Evolutionary conservation across 345 rosid species (phyloP).

Genomic region (Microthlaspi erraticum): DNA sequence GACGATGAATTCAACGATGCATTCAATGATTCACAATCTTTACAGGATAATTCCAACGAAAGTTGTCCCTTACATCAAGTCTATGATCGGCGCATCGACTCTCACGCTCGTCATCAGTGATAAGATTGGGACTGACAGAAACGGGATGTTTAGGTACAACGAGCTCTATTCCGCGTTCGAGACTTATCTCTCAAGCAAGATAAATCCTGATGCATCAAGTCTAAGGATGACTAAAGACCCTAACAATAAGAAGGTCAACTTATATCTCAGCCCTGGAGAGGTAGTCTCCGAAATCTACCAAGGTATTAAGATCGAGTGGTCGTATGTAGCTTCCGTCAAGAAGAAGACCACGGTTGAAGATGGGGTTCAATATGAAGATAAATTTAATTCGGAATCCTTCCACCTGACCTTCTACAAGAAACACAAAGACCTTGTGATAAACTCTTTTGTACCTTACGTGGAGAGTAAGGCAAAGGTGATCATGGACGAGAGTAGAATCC

Average conservation of each 20-base stretch:
- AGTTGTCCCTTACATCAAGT: constrained; percentile 34
- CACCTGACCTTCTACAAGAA: constrained; percentile 55
- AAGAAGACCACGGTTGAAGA: background rate
- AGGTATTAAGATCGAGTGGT: constrained; percentile 57
- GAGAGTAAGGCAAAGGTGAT: constrained; percentile 38
- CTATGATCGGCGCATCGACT: constrained; percentile 41
- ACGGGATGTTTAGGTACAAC: constrained; percentile 36
- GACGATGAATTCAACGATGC: constrained; percentile 40
- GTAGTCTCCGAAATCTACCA: constrained; percentile 46
- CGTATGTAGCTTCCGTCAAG: constrained; percentile 13
- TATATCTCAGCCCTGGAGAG: constrained; percentile 51
- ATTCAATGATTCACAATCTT: constrained; percentile 38
- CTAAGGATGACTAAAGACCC: constrained; percentile 51
- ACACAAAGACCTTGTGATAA: constrained; percentile 48
- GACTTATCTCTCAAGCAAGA: constrained; percentile 51
- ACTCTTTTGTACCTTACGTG: constrained; percentile 49
- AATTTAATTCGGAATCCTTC: background rate
- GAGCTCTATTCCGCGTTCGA: constrained; percentile 52
- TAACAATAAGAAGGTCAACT: constrained; percentile 44
- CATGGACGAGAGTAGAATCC: constrained; percentile 37
- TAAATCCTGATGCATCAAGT: constrained; percentile 46
- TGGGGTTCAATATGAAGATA: background rate
- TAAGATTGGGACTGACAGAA: background rate
- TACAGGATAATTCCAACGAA: constrained; percentile 47
- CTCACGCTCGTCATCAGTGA: constrained; percentile 54